Evolutionary conservation across 768 basidiomycete genomes (phyloP), one percentile per base, ranked within the genome.

Genomic region (Tricholoma flavovirens): DNA sequence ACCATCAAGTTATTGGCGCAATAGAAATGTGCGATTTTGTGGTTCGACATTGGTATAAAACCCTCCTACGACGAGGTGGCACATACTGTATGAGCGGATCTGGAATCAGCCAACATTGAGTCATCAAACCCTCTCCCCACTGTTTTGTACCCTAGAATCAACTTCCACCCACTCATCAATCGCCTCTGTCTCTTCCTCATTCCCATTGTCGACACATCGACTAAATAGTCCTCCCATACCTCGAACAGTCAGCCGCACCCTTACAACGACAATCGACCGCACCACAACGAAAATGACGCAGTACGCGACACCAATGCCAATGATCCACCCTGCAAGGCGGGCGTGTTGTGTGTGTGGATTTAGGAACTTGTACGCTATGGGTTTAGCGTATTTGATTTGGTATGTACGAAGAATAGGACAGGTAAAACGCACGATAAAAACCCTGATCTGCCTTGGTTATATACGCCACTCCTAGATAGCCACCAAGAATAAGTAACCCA

Each of bases 381-480:
- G 15, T 33, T 3, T 15, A 26, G 21, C 14, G 15, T 6, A 26
- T 38, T 40, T 26, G 9, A 26, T 29, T 21, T 3, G 5, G 32
- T 40, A 9, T 4, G n/a, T 26, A 15, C 5, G 4, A 12, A 40
- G 6, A 8, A 10, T 12, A 14, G 8, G 3, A 10, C 33, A 5
- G 14, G 36, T 11, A 24, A 5, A 21, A 75, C 83, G 53, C 58
- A 89, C 87, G 67, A 65, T 89, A 90, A 62, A 86, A 78, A 0
- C 81, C 80, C 62, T 86, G 84, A 0, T 80, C 78, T 0, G 70
- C 79, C 49, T 77, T 60, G 0, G 86, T 87, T 53, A 90, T 77
- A 60, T 89, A 90, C 10, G 87, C 87, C 0, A 90, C 69, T 21
- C 78, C 85, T 15, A 89, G 69, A 62, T 90, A 90, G 2, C 68